Percentiles rank a stretch among this genome's conserved stretches.
phyloP scores from a whole-genome alignment of 2,329 filamentous ascomycete species.

The Diaporthe citrichinensis region DNA sequence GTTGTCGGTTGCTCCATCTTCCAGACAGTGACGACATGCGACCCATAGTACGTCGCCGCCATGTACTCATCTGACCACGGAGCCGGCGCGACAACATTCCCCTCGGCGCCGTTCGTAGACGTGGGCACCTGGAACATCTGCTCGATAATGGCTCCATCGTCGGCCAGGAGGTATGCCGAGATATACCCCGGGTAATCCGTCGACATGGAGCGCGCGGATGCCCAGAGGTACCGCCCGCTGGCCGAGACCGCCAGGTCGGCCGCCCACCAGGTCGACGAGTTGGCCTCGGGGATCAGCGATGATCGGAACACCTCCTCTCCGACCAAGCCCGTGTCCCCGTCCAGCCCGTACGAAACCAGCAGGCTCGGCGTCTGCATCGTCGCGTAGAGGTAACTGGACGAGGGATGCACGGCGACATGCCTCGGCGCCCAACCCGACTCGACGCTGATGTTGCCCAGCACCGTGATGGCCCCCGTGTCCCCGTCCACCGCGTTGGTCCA shows the following conservation, averaged over 20 bases:
- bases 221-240: constrained; percentile 1
- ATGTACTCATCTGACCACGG: background rate
- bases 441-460: background rate
- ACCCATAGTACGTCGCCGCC: background rate
- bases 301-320: background rate
- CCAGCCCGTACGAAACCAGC: background rate
- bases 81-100: background rate
- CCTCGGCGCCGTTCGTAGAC: background rate
- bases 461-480: background rate
- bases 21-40: background rate
- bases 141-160: background rate
- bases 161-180: background rate
- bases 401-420: constrained; percentile 1
- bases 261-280: background rate
- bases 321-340: background rate
- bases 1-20: background rate
- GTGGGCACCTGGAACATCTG: background rate
- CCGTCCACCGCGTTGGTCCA: background rate
- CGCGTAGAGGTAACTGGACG: background rate
- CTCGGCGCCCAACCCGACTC: background rate
- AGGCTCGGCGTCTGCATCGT: constrained; percentile 5
- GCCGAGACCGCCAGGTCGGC: background rate
- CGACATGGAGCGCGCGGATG: background rate
- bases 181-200: background rate
- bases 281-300: background rate